These are phyloP conservation scores for Candida xiaguanensis DNA, from an alignment of 805 yeast species.

Conservation along the genomic window DNA sequence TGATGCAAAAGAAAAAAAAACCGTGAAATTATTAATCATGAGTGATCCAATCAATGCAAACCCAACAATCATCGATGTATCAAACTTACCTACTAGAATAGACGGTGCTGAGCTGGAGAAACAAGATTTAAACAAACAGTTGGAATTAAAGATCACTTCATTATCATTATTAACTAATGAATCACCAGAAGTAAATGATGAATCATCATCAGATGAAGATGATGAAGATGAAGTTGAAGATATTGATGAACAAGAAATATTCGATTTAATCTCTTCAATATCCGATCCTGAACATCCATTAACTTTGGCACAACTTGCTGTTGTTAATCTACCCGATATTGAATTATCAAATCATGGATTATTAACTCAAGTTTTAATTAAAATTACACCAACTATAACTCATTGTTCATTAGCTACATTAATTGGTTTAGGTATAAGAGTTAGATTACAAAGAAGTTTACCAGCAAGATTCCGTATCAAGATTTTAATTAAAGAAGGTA, in stretches of 20 bases:
- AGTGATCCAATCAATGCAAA: slow-evolving; percentile 87
- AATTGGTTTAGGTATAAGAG: slow-evolving; percentile 92
- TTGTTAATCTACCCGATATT: slow-evolving; percentile 83
- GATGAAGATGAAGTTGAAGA: slow-evolving; percentile 46
- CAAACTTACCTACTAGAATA: slow-evolving; percentile 70
- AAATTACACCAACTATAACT: slow-evolving; percentile 95
- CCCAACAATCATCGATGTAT: slow-evolving; percentile 77
- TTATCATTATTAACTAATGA: slow-evolving; percentile 22
- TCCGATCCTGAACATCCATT: slow-evolving; percentile 98
- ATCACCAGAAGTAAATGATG: slow-evolving; percentile 17
- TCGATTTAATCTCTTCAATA: slow-evolving; percentile 77
- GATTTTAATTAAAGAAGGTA: slow-evolving; percentile 80
- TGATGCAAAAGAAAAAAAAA: neutral
- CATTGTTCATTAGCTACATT: slow-evolving; percentile 96
- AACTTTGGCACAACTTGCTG: slow-evolving; percentile 90
- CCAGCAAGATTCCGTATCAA: slow-evolving; percentile 81
- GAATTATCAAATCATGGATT: slow-evolving; percentile 55
- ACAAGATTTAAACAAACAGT: slow-evolving; percentile 13
- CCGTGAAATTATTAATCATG: slow-evolving; percentile 34
- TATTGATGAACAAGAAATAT: slow-evolving; percentile 86
- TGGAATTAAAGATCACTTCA: slow-evolving; percentile 27
- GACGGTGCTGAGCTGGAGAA: slow-evolving; percentile 11
- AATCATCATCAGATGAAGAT: slow-evolving; percentile 16
- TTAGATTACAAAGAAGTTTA: slow-evolving; percentile 81
- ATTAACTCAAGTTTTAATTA: slow-evolving; percentile 73